Conservation (phyloP, 2,329 filamentous ascomycete species). For the Penicillium sp. region DNA sequence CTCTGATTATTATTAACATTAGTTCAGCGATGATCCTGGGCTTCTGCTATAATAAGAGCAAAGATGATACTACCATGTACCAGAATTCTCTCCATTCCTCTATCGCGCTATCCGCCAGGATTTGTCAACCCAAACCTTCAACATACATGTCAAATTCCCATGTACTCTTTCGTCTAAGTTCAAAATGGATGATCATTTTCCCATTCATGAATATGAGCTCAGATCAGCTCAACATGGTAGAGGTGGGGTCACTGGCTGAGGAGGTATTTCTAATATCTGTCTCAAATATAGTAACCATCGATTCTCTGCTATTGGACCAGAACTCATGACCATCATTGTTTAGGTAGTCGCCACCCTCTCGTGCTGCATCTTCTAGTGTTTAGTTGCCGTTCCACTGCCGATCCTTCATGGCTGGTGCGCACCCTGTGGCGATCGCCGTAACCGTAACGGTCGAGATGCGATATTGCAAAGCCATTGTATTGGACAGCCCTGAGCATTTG, state of each 20-base stretch:
- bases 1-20: too few relatives aligned
- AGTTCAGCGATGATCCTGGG: neutral
- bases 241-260: neutral
- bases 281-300: neutral
- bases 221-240: neutral
- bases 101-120: constrained; percentile 17
- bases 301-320: constrained; percentile 5
- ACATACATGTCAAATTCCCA: neutral
- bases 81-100: neutral
- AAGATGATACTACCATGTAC: neutral
- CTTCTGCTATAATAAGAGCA: neutral
- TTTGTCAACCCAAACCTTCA: constrained; percentile 1
- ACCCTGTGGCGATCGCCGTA: constrained; percentile 22
- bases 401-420: constrained; percentile 19
- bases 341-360: neutral
- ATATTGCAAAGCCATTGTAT: neutral
- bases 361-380: neutral
- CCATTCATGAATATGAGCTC: neutral
- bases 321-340: constrained; percentile 3
- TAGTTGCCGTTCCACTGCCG: constrained; percentile 8
- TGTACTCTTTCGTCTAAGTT: neutral
- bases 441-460: neutral
- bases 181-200: neutral
- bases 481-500: constrained; percentile 1
- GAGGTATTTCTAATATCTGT: neutral